Evolutionary conservation across 495 filamentous ascomycete genomes (phyloP).

Genomic region (Parathielavia appendiculata): DNA sequence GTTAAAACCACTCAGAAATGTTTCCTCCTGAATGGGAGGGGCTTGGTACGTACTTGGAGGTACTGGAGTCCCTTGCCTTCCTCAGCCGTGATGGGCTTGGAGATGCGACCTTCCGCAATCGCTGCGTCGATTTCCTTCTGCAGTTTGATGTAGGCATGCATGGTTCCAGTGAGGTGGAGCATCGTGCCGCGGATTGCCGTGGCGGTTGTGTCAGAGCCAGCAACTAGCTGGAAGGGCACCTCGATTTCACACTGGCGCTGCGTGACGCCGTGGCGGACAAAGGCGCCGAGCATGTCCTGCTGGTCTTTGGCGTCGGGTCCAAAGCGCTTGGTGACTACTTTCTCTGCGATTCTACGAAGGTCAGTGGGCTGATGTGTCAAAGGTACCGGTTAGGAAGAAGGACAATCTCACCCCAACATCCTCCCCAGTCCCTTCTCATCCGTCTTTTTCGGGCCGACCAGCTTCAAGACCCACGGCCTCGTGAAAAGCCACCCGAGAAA

Average conservation of each 20-base stretch:
- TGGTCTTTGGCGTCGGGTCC: constrained; percentile 25
- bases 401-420: constrained; percentile 28
- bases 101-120: constrained; percentile 33
- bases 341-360: not conserved
- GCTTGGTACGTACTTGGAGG: constrained; percentile 22
- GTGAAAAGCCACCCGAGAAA: constrained; percentile 26
- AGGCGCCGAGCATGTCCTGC: constrained; percentile 39
- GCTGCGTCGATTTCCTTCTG: constrained; percentile 53
- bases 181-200: constrained; percentile 53
- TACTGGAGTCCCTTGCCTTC: constrained; percentile 43
- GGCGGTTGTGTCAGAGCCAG: constrained; percentile 60
- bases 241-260: constrained; percentile 34
- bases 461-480: constrained; percentile 44
- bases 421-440: constrained; percentile 42
- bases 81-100: constrained; percentile 34
- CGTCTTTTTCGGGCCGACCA: constrained; percentile 52
- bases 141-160: constrained; percentile 46
- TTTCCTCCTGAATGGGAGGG: too few relatives aligned
- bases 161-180: constrained; percentile 46
- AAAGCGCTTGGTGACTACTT: constrained; percentile 34
- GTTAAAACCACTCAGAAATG: too few relatives aligned
- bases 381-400: not conserved
- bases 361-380: not conserved
- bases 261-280: constrained; percentile 30
- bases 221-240: constrained; percentile 44